Percentiles rank a stretch among this genome's conserved stretches.
These are phyloP conservation scores for Mesembryanthemum crystallinum DNA, from an alignment of 148 eudicot species.

Conservation along the genomic window DNA sequence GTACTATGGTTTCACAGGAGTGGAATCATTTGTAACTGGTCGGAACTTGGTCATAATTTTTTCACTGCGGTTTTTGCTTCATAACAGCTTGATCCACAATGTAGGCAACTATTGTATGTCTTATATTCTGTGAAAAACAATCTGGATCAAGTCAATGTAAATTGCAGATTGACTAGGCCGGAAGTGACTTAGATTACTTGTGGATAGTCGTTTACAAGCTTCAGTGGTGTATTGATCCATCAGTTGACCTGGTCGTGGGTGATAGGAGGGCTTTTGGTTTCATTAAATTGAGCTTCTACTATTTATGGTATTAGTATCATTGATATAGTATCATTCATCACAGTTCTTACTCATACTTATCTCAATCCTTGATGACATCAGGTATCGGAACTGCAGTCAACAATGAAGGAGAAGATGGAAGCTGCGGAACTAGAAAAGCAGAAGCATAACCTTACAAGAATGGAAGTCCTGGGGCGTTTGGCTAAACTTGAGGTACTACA, in stretches of 20 bases:
- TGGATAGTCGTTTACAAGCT: background rate
- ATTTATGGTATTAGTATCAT: background rate
- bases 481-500: slow-evolving; percentile 78
- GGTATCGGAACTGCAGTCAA: slow-evolving; percentile 88
- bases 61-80: background rate
- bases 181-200: slow-evolving; percentile 1
- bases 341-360: background rate
- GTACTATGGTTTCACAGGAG: too few relatives aligned
- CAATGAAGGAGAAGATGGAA: slow-evolving; percentile 91
- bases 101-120: background rate
- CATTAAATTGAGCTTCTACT: background rate
- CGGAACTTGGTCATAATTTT: too few relatives aligned
- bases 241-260: background rate
- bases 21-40: too few relatives aligned
- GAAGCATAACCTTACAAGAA: slow-evolving; percentile 90
- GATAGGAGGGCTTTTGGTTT: background rate
- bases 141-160: background rate
- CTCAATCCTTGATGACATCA: slow-evolving; percentile 24
- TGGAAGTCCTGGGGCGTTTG: slow-evolving; percentile 77
- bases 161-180: background rate
- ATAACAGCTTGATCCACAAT: background rate
- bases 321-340: background rate
- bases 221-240: background rate
- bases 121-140: background rate
- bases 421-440: slow-evolving; percentile 93